These are phyloP conservation scores for Amanita pseudoporphyria DNA, from an alignment of 768 basidiomycete species.

Conservation along the genomic window DNA sequence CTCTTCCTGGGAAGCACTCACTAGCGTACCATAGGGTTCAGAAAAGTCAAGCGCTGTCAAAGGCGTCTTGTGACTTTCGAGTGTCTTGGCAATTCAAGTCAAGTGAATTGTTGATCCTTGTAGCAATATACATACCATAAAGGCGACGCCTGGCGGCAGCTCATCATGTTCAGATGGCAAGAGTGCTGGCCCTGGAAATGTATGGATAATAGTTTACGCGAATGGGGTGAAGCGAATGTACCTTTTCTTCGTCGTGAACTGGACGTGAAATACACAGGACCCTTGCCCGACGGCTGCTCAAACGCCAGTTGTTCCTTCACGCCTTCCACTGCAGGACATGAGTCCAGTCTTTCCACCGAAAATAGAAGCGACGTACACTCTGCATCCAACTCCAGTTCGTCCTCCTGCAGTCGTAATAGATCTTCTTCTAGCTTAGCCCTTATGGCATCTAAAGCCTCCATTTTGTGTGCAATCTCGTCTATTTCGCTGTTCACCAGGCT, in stretches of 20 bases:
- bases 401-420: constrained; percentile 82
- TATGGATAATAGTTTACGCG: not conserved
- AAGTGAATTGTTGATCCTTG: constrained; percentile 1
- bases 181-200: constrained; percentile 73
- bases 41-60: constrained; percentile 90
- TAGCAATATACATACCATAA: constrained; percentile 60
- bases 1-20: constrained; percentile 82
- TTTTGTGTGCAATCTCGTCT: constrained; percentile 82
- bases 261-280: constrained; percentile 33
- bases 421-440: constrained; percentile 73
- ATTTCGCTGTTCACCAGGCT: constrained; percentile 83
- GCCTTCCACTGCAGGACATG: constrained; percentile 58
- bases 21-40: constrained; percentile 92
- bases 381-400: constrained; percentile 94
- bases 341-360: constrained; percentile 1
- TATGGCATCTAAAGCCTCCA: constrained; percentile 74
- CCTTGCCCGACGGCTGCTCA: constrained; percentile 38
- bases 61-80: constrained; percentile 71
- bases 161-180: constrained; percentile 96
- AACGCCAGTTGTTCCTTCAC: constrained; percentile 78
- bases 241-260: constrained; percentile 69
- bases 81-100: constrained; percentile 39
- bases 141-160: constrained; percentile 87
- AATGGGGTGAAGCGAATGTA: constrained; percentile 15
- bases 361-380: constrained; percentile 52